Evolutionary conservation across 306 rosid genomes (phyloP).

Genomic region (Luffa aegyptiaca): DNA sequence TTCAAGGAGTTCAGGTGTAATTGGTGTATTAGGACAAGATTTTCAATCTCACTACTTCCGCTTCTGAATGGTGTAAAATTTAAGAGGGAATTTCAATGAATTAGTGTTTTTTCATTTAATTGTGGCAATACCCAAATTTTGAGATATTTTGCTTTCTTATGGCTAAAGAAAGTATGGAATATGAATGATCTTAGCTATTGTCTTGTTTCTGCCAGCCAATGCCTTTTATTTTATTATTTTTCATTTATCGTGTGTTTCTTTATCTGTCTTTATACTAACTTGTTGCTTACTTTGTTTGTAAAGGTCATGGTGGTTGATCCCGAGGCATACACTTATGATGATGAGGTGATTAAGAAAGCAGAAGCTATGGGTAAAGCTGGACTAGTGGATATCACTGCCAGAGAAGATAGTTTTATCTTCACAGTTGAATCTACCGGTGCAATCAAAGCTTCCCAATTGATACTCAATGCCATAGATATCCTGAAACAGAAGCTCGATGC

Average conservation of each 20-base stretch:
- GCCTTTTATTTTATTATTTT: neutral
- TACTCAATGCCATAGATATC: slow-evolving; percentile 84
- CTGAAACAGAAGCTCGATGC: slow-evolving; percentile 92
- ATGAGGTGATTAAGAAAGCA: slow-evolving; percentile 89
- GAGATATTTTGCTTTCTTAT: neutral
- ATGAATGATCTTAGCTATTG: neutral
- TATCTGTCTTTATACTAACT: neutral
- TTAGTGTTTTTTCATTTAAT: neutral
- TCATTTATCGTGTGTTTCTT: neutral
- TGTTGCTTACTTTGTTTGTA: neutral
- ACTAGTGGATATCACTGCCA: slow-evolving; percentile 76
- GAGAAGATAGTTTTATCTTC: slow-evolving; percentile 83
- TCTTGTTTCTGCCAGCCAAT: neutral
- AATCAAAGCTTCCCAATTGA: slow-evolving; percentile 68
- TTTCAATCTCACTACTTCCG: too few relatives aligned
- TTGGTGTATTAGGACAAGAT: neutral
- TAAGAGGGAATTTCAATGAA: neutral
- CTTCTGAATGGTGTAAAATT: neutral
- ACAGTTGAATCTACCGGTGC: slow-evolving; percentile 94
- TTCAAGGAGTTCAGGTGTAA: neutral
- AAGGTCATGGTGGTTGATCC: slow-evolving; percentile 68
- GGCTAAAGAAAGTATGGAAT: neutral
- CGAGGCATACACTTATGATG: slow-evolving; percentile 86
- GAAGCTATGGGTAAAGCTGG: slow-evolving; percentile 96
- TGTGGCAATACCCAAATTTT: neutral